These are phyloP conservation scores for Starmerella etchellsii DNA, from an alignment of 805 yeast genomes.

Conservation along the genomic window DNA sequence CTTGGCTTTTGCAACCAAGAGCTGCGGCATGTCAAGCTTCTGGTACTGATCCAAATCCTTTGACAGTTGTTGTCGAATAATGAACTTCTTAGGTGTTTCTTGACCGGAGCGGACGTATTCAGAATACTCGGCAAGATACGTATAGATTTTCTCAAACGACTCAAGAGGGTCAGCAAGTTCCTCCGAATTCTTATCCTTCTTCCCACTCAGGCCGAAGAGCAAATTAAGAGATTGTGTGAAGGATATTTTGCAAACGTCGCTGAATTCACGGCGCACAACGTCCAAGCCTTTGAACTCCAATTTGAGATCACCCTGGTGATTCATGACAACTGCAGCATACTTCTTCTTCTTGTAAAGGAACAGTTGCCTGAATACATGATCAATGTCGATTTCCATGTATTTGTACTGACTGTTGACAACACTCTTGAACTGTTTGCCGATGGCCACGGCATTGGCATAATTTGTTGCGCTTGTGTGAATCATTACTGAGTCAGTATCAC, in stretches of 20 bases:
- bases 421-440: constrained; percentile 74
- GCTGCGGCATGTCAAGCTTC: constrained; percentile 41
- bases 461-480: constrained; percentile 72
- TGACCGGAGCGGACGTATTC: constrained; percentile 46
- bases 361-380: constrained; percentile 76
- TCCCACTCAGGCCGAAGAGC: constrained; percentile 27
- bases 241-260: constrained; percentile 81
- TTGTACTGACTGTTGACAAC: constrained; percentile 81
- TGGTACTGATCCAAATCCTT: constrained; percentile 80
- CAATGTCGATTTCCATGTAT: constrained; percentile 84
- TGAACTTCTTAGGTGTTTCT: constrained; percentile 51
- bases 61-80: constrained; percentile 76
- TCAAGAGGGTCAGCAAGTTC: constrained; percentile 7
- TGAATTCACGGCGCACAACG: constrained; percentile 91
- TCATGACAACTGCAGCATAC: constrained; percentile 64
- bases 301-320: constrained; percentile 45
- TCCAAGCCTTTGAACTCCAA: constrained; percentile 94
- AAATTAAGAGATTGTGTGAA: constrained; percentile 57
- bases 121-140: constrained; percentile 49
- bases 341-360: constrained; percentile 91
- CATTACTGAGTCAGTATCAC: constrained; percentile 99
- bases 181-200: constrained; percentile 38
- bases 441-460: constrained; percentile 58
- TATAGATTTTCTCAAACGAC: constrained; percentile 10
- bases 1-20: constrained; percentile 77